phyloP scores from a whole-genome alignment of 768 basidiomycete genomes.

The Tylopilus vinaceipallidus region DNA sequence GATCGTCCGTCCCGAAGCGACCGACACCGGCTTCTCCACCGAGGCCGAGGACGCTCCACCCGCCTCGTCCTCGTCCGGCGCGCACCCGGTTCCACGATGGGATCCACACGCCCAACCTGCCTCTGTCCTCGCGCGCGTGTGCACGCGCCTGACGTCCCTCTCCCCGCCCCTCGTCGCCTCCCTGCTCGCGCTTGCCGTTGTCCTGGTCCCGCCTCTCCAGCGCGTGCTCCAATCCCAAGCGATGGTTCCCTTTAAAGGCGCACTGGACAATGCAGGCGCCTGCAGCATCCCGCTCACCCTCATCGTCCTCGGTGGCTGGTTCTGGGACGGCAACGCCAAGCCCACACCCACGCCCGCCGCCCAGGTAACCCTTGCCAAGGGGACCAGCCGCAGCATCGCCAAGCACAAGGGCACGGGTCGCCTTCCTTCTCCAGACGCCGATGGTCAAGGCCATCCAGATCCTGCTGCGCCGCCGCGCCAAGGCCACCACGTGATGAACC shows the following conservation, averaged over 20 bases:
- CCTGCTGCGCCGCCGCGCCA: background rate
- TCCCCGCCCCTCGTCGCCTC: conserved; percentile 87
- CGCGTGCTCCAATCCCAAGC: conserved; percentile 56
- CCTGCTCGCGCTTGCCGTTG: conserved; percentile 70
- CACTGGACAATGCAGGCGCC: conserved; percentile 63
- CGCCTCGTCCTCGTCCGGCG: background rate
- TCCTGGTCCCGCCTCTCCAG: conserved; percentile 74
- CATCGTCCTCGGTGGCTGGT: conserved; percentile 91
- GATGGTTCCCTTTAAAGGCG: conserved; percentile 64
- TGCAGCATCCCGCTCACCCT: conserved; percentile 88
- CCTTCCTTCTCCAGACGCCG: too few species aligned
- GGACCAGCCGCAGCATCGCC: too few species aligned
- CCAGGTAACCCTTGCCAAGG: too few species aligned
- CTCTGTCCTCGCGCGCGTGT: background rate
- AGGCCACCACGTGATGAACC: background rate
- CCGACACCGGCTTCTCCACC: conserved; percentile 12
- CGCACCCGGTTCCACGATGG: conserved; percentile 8
- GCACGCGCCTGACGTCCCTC: conserved; percentile 56
- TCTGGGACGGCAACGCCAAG: conserved; percentile 46
- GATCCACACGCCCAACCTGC: background rate
- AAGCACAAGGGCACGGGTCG: conserved; percentile 5
- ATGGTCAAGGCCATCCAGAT: too few species aligned
- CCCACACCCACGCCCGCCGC: background rate
- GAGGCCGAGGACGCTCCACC: conserved; percentile 11
- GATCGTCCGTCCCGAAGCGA: conserved; percentile 5